phyloP scores from a whole-genome alignment of 306 rosid species.

The Mimosa bimucronata region DNA sequence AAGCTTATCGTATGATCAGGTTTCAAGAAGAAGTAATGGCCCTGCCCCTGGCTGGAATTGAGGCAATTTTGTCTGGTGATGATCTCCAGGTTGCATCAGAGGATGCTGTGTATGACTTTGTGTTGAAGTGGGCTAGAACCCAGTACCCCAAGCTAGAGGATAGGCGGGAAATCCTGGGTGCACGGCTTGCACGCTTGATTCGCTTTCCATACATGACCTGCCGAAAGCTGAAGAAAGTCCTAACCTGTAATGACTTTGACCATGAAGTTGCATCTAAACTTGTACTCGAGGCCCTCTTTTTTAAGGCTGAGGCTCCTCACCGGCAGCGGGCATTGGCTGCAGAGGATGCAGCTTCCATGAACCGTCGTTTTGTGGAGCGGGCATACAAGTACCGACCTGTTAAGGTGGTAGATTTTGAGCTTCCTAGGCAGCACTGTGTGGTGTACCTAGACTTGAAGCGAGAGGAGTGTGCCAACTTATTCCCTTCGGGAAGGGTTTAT shows the following conservation, averaged over 20 bases:
- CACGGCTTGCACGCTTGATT: constrained; percentile 69
- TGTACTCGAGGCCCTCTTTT: constrained; percentile 87
- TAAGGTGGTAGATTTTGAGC: constrained; percentile 92
- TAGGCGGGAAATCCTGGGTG: constrained; percentile 72
- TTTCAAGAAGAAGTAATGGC: constrained; percentile 82
- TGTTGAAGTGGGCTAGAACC: constrained; percentile 79
- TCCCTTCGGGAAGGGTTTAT: constrained; percentile 87
- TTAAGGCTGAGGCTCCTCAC: constrained; percentile 96
- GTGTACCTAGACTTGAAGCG: constrained; percentile 92
- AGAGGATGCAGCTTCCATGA: constrained; percentile 54
- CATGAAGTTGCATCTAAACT: constrained; percentile 79
- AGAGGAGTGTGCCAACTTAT: constrained; percentile 79
- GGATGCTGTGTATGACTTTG: constrained; percentile 94
- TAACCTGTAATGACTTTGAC: constrained; percentile 80
- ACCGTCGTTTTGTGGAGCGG: constrained; percentile 77
- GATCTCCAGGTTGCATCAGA: constrained; percentile 94
- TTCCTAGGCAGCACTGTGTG: constrained; percentile 91
- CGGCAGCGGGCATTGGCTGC: constrained; percentile 78
- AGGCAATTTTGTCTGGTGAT: constrained; percentile 81
- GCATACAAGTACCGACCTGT: constrained; percentile 94
- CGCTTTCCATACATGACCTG: constrained; percentile 93
- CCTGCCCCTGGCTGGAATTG: constrained; percentile 84
- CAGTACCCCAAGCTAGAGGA: constrained; percentile 76
- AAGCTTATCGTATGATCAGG: constrained; percentile 50
- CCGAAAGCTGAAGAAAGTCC: constrained; percentile 86